phyloP scores from a whole-genome alignment of 257 asterid genomes.

The Knoxia roxburghii region DNA sequence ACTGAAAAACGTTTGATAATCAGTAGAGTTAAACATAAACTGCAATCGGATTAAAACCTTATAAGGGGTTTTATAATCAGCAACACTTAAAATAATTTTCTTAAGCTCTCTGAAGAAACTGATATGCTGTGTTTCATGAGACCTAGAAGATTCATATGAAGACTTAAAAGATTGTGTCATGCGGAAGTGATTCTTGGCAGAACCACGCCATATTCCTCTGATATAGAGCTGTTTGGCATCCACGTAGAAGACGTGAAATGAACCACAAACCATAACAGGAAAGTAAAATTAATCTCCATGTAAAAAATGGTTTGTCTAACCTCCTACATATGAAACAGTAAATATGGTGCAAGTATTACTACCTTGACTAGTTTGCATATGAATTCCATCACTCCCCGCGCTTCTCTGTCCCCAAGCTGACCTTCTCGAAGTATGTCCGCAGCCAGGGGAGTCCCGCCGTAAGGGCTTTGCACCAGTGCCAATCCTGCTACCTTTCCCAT shows the following conservation, averaged over 20 bases:
- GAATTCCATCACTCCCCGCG: conserved; percentile 78
- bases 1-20: background rate
- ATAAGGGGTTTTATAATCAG: background rate
- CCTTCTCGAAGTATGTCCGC: conserved; percentile 97
- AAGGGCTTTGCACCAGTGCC: conserved; percentile 93
- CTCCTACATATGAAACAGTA: background rate
- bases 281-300: background rate
- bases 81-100: background rate
- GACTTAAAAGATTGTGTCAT: too few species aligned
- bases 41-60: background rate
- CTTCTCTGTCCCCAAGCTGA: conserved; percentile 80
- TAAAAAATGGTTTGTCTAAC: background rate
- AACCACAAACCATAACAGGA: background rate
- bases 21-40: background rate
- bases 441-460: conserved; percentile 84
- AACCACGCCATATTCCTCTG: background rate
- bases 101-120: background rate
- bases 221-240: background rate
- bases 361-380: conserved; percentile 87
- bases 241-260: background rate
- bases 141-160: too few species aligned
- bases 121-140: background rate
- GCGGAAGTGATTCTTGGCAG: too few species aligned
- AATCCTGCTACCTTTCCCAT: conserved; percentile 80
- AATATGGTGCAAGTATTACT: conserved; percentile 1